Conservation (phyloP, 1,284 basidiomycete species). For the Moesziomyces sp. region DNA sequence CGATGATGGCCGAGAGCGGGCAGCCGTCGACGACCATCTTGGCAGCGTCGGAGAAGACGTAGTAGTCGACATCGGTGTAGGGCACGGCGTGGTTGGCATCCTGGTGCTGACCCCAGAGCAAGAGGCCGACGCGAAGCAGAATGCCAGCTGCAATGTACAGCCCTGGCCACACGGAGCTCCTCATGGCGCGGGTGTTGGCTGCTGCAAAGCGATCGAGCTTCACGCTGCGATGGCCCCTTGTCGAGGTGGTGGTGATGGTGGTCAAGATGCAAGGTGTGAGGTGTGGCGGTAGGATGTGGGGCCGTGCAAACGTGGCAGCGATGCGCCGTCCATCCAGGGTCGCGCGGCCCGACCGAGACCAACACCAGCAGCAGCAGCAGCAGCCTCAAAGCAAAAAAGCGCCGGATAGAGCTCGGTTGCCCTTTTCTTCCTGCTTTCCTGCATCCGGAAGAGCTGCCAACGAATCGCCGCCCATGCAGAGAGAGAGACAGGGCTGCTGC, state of each 20-base stretch:
- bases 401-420: constrained; percentile 1
- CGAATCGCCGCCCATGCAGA: too few species aligned
- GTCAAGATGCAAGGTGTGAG: background rate
- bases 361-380: background rate
- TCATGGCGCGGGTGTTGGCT: constrained; percentile 12
- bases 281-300: background rate
- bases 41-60: constrained; percentile 92
- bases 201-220: background rate
- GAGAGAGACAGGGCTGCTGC: background rate
- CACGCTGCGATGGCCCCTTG: background rate
- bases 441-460: constrained; percentile 1
- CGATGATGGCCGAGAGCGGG: constrained; percentile 49
- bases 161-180: constrained; percentile 22
- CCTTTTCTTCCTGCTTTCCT: background rate
- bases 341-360: background rate
- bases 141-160: constrained; percentile 70
- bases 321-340: background rate
- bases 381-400: background rate
- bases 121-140: constrained; percentile 76
- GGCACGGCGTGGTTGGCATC: constrained; percentile 84
- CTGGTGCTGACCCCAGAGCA: constrained; percentile 88
- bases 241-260: background rate
- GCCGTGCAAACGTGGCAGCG: background rate
- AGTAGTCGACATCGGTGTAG: constrained; percentile 97
- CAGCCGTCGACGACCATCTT: constrained; percentile 49